Conservation (phyloP, 129 eudicot genomes). For the Ambrosia artemisiifolia region DNA sequence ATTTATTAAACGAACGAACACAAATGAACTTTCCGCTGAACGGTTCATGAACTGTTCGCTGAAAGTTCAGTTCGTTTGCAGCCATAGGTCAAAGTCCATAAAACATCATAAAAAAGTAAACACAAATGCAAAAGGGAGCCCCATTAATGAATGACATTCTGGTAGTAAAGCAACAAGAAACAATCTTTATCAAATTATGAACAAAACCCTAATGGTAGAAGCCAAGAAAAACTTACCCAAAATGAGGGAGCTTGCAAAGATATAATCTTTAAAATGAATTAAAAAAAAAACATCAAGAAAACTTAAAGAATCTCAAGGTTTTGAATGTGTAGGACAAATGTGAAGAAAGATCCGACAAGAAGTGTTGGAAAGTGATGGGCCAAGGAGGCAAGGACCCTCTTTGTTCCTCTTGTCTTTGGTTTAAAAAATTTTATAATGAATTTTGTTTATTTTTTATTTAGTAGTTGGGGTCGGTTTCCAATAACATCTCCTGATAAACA, state of each 20-base stretch:
- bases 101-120: conserved; percentile 11
- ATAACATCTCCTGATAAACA: too few relatives aligned
- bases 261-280: conserved; percentile 15
- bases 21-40: too few relatives aligned
- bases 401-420: not conserved
- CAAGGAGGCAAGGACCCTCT: conserved; percentile 17
- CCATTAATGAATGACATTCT: conserved; percentile 8
- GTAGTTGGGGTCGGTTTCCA: too few relatives aligned
- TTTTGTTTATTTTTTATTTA: not conserved
- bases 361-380: conserved; percentile 12
- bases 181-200: conserved; percentile 15
- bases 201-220: conserved; percentile 12
- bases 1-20: too few relatives aligned
- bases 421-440: not conserved
- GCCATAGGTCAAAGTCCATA: conserved; percentile 19
- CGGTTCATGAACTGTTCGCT: too few relatives aligned
- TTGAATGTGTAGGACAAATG: not conserved
- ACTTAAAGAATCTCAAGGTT: not conserved
- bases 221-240: conserved; percentile 19
- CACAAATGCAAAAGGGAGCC: conserved; percentile 9
- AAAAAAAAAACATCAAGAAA: conserved; percentile 13
- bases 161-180: conserved; percentile 18
- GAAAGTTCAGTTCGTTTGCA: too few relatives aligned
- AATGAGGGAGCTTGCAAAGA: conserved; percentile 13
- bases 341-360: conserved; percentile 5